Conservation (phyloP, 768 basidiomycete genomes). For the Serendipita sp. region DNA sequence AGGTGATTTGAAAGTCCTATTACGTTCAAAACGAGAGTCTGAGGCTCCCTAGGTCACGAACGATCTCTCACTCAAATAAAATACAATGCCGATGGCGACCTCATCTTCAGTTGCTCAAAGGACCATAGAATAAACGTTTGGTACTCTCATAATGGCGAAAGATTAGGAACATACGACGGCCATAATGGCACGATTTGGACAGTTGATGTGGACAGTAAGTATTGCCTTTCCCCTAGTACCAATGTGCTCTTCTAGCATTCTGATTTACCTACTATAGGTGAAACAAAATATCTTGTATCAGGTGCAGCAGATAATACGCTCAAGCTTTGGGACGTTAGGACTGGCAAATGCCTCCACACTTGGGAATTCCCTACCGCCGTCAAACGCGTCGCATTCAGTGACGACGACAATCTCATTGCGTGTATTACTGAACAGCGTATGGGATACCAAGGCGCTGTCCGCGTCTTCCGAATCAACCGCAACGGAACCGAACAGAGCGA, state of each 20-base stretch:
- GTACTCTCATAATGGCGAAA: conserved; percentile 94
- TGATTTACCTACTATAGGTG: conserved; percentile 28
- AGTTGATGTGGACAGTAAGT: conserved; percentile 85
- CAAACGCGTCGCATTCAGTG: conserved; percentile 86
- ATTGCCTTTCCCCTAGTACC: background rate
- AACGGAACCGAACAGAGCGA: conserved; percentile 63
- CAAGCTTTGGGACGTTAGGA: conserved; percentile 74
- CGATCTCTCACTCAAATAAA: conserved; percentile 95
- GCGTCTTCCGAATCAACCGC: conserved; percentile 75
- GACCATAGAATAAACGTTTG: conserved; percentile 91
- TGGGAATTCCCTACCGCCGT: conserved; percentile 99
- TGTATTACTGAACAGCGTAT: conserved; percentile 96
- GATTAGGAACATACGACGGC: conserved; percentile 89
- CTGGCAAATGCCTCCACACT: conserved; percentile 79
- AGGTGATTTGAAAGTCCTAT: background rate
- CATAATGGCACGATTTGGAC: conserved; percentile 97
- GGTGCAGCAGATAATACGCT: conserved; percentile 91
- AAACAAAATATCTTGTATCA: conserved; percentile 73
- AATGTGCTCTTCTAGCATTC: background rate
- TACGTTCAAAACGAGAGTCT: background rate
- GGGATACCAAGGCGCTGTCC: conserved; percentile 80
- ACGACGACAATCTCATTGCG: conserved; percentile 66
- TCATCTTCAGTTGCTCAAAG: conserved; percentile 91
- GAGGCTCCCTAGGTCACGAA: conserved; percentile 63
- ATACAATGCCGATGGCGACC: conserved; percentile 91